Evolutionary conservation across 192 early-diverging fungal genomes (phyloP), one percentile per base, ranked within the genome.

Genomic region (Umbelopsis sp.): DNA sequence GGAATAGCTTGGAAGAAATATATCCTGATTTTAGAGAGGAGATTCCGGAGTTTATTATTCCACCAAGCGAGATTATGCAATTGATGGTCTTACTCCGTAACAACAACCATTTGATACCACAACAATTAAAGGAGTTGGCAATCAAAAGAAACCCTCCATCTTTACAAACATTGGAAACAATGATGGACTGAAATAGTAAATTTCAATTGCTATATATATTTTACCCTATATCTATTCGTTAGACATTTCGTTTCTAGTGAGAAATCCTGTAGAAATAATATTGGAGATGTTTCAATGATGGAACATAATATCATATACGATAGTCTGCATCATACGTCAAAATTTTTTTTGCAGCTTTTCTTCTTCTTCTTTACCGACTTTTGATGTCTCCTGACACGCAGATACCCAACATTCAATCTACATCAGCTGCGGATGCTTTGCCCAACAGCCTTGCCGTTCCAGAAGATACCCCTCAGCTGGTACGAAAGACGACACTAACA

Each of bases 31-130:
- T 83, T 65, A 53, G 69, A 36, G n/a, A 68, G 26, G 56, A 72
- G 24, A 77, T 82, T 36, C 86, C 88, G n/a, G 86, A 89, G 69
- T 56, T 69, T 62, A 44, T 87, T 5, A 76, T 90, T 66, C 85
- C 89, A 12, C 89, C 89, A 12, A 87, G 89, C 78, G 88, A 90
- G 52, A 81, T 86, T 53, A 87, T 90, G 80, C 74, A 83, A 66
- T 77, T 81, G 9, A 84, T 90, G 81, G 79, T 89, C n/a, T 49
- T 90, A 2, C 85, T 80, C 67, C 80, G 89, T 22, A 31, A 77
- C 7, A 49, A 78, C 22, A 41, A 50, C 10, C 26, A 68, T 1
- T 3, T 43, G 5, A 80, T 82, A 34, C 74, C 78, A 26, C 24
- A 59, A 24, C 71, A 77, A 14, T 20, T 82, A 24, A 41, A 45